Percentiles rank a stretch among this genome's conserved stretches.
These are phyloP conservation scores for Tolypocladium paradoxum DNA, from an alignment of 2,329 filamentous ascomycete species.

Conservation along the genomic window DNA sequence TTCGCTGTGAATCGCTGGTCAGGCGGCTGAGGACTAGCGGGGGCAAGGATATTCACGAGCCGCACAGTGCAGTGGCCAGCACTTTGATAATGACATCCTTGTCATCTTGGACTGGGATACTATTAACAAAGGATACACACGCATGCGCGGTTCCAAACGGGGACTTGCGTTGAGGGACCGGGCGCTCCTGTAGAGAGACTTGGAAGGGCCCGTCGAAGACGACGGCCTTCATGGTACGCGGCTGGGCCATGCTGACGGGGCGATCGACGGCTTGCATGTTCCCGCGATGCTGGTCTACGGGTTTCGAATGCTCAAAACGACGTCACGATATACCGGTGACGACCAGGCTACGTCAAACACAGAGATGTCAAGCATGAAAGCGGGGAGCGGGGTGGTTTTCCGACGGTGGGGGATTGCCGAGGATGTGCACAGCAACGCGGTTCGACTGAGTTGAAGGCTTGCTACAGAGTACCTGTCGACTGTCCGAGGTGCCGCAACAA, in stretches of 20 bases:
- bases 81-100: constrained; percentile 78
- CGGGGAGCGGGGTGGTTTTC: neutral
- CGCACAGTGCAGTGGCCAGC: constrained; percentile 73
- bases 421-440: neutral
- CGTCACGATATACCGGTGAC: neutral
- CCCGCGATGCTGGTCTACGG: neutral
- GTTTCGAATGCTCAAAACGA: neutral
- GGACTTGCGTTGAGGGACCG: constrained; percentile 50
- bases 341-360: neutral
- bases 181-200: constrained; percentile 67
- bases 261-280: neutral
- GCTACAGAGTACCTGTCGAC: too few relatives aligned
- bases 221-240: constrained; percentile 70
- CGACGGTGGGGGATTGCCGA: neutral
- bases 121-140: neutral
- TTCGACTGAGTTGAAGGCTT: neutral
- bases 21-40: neutral
- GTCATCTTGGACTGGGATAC: constrained; percentile 46
- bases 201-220: constrained; percentile 73
- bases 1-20: constrained; percentile 48
- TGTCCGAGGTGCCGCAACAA: too few relatives aligned
- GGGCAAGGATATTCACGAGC: constrained; percentile 50
- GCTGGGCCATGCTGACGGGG: constrained; percentile 17
- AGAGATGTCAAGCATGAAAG: too few relatives aligned
- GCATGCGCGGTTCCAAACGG: neutral